Evolutionary conservation across 2,329 filamentous ascomycete genomes (phyloP).

Genomic region (Rhynchosporium secalis): DNA sequence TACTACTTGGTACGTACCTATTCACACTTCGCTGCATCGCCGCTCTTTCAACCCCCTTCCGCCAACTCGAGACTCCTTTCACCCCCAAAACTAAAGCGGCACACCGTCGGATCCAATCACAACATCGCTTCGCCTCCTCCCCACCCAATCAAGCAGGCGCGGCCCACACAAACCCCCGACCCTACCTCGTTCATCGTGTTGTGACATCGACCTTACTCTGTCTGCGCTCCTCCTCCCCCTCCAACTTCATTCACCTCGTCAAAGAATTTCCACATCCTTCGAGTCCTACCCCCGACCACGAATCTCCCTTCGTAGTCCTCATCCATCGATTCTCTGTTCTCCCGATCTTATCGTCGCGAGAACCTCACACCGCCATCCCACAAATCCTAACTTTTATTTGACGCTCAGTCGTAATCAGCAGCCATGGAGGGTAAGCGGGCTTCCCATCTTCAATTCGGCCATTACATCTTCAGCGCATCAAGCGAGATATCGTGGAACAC

Average conservation of each 20-base stretch:
- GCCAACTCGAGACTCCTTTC: constrained; percentile 7
- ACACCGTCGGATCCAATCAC: constrained; percentile 6
- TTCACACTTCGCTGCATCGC: constrained; percentile 7
- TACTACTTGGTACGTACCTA: not conserved
- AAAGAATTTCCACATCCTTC: constrained; percentile 26
- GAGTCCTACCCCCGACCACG: constrained; percentile 33
- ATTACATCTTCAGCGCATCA: constrained; percentile 23
- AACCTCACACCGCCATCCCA: constrained; percentile 36
- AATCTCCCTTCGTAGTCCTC: constrained; percentile 37
- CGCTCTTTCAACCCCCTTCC: not conserved
- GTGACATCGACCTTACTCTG: constrained; percentile 27
- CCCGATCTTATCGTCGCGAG: constrained; percentile 35
- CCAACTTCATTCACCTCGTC: constrained; percentile 21
- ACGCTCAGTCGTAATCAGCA: constrained; percentile 41
- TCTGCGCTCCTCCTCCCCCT: constrained; percentile 23
- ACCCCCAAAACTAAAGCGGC: constrained; percentile 18
- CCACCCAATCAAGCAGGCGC: constrained; percentile 35
- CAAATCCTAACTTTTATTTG: constrained; percentile 36
- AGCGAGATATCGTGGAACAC: constrained; percentile 23
- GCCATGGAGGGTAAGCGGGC: constrained; percentile 44
- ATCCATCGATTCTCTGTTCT: constrained; percentile 29
- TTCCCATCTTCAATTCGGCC: constrained; percentile 16
- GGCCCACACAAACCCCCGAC: constrained; percentile 28
- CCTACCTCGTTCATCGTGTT: constrained; percentile 20
- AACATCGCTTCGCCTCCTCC: constrained; percentile 32